Evolutionary conservation across 1,139 yeast genomes (phyloP).

Genomic region (Groenewaldozyma auringiensis): DNA sequence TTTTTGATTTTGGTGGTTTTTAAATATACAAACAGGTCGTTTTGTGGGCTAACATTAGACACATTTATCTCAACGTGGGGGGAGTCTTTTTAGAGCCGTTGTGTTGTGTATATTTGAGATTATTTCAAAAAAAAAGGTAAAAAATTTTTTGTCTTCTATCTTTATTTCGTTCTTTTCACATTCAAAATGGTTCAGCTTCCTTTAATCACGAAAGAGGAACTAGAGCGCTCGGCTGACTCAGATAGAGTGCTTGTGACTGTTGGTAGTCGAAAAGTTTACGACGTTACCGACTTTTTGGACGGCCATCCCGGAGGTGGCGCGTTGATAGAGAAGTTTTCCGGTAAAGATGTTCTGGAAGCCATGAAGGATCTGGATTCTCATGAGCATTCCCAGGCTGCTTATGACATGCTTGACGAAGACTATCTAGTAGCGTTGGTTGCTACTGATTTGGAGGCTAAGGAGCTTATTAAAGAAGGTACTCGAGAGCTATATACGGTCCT

Average conservation of each 20-base stretch:
- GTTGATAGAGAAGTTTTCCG: constrained; percentile 65
- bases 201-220: constrained; percentile 20
- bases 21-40: no score
- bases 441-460: constrained; percentile 52
- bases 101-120: no score
- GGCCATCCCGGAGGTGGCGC: constrained; percentile 90
- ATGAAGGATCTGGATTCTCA: constrained; percentile 66
- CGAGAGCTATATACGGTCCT: constrained; percentile 10
- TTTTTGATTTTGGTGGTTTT: no score
- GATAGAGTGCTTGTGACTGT: constrained; percentile 46
- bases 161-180: no score
- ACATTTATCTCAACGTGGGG: no score
- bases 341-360: constrained; percentile 72
- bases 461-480: constrained; percentile 34
- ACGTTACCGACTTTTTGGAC: constrained; percentile 68
- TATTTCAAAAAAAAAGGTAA: no score
- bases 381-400: constrained; percentile 77
- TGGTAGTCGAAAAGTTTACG: constrained; percentile 67
- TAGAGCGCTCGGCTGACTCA: constrained; percentile 12
- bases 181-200: constrained; percentile 12
- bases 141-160: no score
- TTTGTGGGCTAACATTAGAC: no score
- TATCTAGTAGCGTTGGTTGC: constrained; percentile 56
- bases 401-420: constrained; percentile 79
- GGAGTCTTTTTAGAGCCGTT: no score